Conservation (phyloP, 2,329 filamentous ascomycete genomes). For the Penicillium verrucosum region DNA sequence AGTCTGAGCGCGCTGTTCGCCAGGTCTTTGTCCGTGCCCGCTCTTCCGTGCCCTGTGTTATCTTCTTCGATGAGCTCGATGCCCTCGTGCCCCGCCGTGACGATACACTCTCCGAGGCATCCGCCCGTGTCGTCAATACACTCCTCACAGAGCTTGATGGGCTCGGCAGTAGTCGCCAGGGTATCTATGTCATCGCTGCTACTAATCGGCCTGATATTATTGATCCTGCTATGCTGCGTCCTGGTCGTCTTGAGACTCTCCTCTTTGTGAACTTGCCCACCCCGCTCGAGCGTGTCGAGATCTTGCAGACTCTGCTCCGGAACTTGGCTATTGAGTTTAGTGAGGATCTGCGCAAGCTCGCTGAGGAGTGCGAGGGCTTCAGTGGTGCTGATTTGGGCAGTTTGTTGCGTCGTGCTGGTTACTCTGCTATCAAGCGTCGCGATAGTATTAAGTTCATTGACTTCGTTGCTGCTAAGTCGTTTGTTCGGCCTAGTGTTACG, state of each 20-base stretch:
- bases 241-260: conserved; percentile 81
- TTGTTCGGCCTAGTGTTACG: conserved; percentile 51
- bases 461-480: conserved; percentile 40
- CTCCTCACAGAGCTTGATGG: conserved; percentile 93
- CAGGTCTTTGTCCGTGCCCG: conserved; percentile 88
- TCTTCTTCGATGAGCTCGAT: conserved; percentile 98
- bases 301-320: conserved; percentile 65
- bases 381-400: conserved; percentile 66
- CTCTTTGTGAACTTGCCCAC: conserved; percentile 86
- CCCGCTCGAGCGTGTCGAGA: conserved; percentile 75
- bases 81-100: conserved; percentile 84
- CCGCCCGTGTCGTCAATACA: conserved; percentile 87
- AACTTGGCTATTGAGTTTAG: conserved; percentile 52
- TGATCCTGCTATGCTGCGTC: conserved; percentile 88
- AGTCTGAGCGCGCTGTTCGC: conserved; percentile 88
- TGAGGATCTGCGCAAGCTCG: conserved; percentile 61
- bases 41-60: conserved; percentile 82
- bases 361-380: conserved; percentile 71
- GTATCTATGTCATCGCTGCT: conserved; percentile 91
- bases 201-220: conserved; percentile 97
- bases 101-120: conserved; percentile 73
- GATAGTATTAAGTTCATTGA: conserved; percentile 48
- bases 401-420: conserved; percentile 58
- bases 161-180: conserved; percentile 66
- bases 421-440: conserved; percentile 52